These are phyloP conservation scores for Thelephora ganbajun DNA, from an alignment of 768 basidiomycete genomes.

Conservation along the genomic window DNA sequence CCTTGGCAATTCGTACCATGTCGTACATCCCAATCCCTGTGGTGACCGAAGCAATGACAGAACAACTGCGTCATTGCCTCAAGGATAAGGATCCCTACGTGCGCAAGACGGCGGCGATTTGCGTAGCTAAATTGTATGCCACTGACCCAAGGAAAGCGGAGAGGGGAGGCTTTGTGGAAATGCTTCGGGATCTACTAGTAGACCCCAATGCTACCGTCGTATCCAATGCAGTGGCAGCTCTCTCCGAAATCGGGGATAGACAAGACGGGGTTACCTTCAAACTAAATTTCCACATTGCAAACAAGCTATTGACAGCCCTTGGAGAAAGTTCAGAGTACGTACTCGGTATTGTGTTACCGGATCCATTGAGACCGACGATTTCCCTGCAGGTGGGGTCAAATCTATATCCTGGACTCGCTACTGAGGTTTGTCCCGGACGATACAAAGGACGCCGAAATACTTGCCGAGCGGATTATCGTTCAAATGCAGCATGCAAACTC, in stretches of 20 bases:
- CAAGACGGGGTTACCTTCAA: conserved; percentile 90
- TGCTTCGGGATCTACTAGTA: conserved; percentile 82
- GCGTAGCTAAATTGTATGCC: conserved; percentile 89
- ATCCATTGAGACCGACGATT: conserved; percentile 3
- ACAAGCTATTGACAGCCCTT: conserved; percentile 81
- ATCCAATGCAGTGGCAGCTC: conserved; percentile 89
- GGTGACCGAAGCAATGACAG: conserved; percentile 73
- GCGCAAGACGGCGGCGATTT: conserved; percentile 95
- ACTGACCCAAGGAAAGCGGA: conserved; percentile 82
- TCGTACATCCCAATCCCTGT: conserved; percentile 92
- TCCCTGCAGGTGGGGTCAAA: conserved; percentile 83
- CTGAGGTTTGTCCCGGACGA: conserved; percentile 88
- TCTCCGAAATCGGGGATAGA: conserved; percentile 93
- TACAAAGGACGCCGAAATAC: conserved; percentile 77
- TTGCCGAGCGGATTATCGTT: conserved; percentile 90
- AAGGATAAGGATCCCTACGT: conserved; percentile 96
- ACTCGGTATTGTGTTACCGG: neutral
- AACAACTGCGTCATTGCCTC: conserved; percentile 83
- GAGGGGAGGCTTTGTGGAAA: conserved; percentile 79
- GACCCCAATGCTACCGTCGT: conserved; percentile 95
- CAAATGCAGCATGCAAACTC: conserved; percentile 98
- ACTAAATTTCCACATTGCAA: conserved; percentile 75
- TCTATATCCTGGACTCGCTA: conserved; percentile 92
- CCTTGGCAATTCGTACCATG: conserved; percentile 97
- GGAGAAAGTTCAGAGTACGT: conserved; percentile 96